A percentile compares a stretch with the other conserved stretches of the same genome.
phyloP scores from a whole-genome alignment of 495 filamentous ascomycete species.

The Durotheca rogersii region DNA sequence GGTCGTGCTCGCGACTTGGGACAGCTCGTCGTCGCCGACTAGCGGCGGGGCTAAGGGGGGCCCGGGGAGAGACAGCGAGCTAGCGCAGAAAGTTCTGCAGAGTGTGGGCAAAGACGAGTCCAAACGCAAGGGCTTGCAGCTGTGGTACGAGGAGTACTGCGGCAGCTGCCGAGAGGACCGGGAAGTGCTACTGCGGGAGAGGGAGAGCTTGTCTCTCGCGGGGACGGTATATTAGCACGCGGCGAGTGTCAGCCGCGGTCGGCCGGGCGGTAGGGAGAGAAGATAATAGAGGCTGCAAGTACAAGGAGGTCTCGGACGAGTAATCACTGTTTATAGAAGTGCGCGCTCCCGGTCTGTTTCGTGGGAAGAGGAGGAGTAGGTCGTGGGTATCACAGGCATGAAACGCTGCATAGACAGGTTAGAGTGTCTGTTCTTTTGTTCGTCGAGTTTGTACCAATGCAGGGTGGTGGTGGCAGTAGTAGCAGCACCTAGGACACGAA shows the following conservation, averaged over 20 bases:
- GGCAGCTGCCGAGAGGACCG: conserved; percentile 68
- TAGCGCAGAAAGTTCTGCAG: conserved; percentile 29
- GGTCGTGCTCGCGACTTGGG: conserved; percentile 44
- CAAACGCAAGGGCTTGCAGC: conserved; percentile 53
- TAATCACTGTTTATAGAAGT: too few species aligned
- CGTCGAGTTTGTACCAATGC: too few species aligned
- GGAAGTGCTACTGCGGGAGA: conserved; percentile 33
- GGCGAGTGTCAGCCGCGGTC: too few species aligned
- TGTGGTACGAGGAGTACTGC: conserved; percentile 73
- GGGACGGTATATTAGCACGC: background rate
- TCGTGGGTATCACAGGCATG: too few species aligned
- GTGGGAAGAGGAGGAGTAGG: too few species aligned
- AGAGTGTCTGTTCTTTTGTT: too few species aligned
- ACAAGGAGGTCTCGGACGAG: too few species aligned
- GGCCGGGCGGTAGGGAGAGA: too few species aligned
- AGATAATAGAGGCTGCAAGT: background rate
- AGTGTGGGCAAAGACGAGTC: conserved; percentile 21
- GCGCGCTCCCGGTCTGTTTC: too few species aligned
- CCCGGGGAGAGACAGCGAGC: conserved; percentile 14
- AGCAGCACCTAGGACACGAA: too few species aligned
- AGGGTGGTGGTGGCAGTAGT: too few species aligned
- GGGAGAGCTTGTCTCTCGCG: conserved; percentile 24
- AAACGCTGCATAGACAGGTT: too few species aligned
- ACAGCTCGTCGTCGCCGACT: conserved; percentile 32
- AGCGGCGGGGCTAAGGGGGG: conserved; percentile 16